Percentiles rank a stretch among this genome's conserved stretches.
phyloP scores from a whole-genome alignment of 371 early-diverging fungal species.

The Dipsacomyces acuminosporus region DNA sequence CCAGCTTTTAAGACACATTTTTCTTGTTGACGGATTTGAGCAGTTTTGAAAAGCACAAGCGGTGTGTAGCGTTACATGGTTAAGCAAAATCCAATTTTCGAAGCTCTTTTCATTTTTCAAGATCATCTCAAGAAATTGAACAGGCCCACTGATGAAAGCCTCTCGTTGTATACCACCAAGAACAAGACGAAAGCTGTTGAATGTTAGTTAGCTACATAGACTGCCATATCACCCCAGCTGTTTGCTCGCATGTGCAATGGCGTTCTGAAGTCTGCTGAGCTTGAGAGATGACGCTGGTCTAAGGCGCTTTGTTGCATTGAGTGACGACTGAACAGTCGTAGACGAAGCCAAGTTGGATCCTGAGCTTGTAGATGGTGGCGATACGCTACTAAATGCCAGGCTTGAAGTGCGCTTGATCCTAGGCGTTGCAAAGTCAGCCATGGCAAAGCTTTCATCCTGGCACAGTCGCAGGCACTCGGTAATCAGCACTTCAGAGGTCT shows the following conservation, averaged over 20 bases:
- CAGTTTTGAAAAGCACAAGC: no score
- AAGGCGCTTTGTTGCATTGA: constrained; percentile 17
- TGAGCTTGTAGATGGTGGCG: constrained; percentile 4
- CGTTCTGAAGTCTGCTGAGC: constrained; percentile 24
- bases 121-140: no score
- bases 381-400: constrained; percentile 17
- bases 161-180: no score
- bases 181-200: neutral
- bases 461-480: constrained; percentile 11
- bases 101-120: no score
- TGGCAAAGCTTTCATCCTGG: neutral
- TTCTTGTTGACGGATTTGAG: no score
- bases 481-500: constrained; percentile 4
- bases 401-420: constrained; percentile 19
- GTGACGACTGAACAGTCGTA: constrained; percentile 2
- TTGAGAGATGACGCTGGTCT: constrained; percentile 10
- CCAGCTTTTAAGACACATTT: no score
- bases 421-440: constrained; percentile 11
- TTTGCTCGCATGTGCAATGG: constrained; percentile 32
- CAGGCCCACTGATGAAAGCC: no score
- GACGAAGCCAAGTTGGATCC: no score
- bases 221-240: constrained; percentile 8
- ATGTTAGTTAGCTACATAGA: no score
- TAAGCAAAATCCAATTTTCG: no score
- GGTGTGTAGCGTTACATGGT: no score